Evolutionary conservation across 2,329 filamentous ascomycete species (phyloP).

Genomic region (Penicillium sp.): DNA sequence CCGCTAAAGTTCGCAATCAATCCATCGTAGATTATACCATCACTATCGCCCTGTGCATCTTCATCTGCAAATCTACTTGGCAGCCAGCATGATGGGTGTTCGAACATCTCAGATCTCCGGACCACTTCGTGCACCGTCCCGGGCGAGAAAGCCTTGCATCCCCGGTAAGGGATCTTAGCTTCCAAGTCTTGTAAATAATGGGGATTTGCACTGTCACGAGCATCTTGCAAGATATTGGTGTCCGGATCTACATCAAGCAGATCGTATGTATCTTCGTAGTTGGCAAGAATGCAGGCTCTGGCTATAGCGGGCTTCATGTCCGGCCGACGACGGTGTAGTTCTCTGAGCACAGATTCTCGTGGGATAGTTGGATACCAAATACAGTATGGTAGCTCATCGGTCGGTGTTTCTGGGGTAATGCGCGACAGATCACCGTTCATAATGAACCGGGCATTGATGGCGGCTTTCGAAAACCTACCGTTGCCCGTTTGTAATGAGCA

Average conservation of each 20-base stretch:
- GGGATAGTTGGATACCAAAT: background rate
- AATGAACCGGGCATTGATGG: background rate
- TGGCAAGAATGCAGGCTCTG: background rate
- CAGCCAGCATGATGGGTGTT: background rate
- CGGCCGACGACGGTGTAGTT: background rate
- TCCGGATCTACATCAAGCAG: background rate
- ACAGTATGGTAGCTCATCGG: background rate
- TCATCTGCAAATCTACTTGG: background rate
- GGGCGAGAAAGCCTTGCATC: background rate
- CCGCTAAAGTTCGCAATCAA: background rate
- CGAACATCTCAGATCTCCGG: background rate
- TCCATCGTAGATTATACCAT: background rate
- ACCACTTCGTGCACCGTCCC: background rate
- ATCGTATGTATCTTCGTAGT: background rate
- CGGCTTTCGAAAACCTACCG: background rate
- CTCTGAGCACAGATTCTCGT: background rate
- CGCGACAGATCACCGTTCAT: background rate
- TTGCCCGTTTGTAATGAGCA: background rate
- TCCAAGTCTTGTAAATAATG: background rate
- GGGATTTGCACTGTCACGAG: background rate
- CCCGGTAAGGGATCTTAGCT: background rate
- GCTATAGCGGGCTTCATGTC: background rate
- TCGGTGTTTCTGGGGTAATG: background rate
- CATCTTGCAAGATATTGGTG: background rate
- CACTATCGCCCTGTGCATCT: background rate